phyloP scores from a whole-genome alignment of 768 basidiomycete genomes.

The Pleurotus citrinopileatus region DNA sequence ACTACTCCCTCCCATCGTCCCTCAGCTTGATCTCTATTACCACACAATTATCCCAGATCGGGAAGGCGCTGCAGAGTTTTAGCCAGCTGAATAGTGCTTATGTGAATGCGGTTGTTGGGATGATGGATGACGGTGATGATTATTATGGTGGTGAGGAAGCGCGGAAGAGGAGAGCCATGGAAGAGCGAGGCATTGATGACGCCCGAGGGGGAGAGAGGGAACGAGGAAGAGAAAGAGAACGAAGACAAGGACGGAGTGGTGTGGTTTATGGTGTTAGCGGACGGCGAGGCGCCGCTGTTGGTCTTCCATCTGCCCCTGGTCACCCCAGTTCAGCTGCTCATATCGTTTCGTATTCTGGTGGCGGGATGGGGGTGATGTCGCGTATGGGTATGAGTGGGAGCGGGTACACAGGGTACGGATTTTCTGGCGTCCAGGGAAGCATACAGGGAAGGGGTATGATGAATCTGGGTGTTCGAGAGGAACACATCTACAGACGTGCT shows the following conservation, averaged over 20 bases:
- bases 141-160: background rate
- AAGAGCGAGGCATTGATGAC: too few species aligned
- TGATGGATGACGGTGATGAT: background rate
- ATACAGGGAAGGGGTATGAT: background rate
- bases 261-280: background rate
- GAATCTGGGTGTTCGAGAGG: background rate
- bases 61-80: background rate
- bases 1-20: background rate
- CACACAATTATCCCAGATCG: background rate
- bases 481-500: background rate
- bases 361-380: background rate
- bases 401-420: background rate
- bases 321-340: too few species aligned
- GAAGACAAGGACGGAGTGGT: too few species aligned
- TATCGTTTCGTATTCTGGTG: background rate
- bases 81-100: constrained; percentile 2
- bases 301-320: background rate
- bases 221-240: too few species aligned
- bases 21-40: background rate
- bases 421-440: background rate
- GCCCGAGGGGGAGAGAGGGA: too few species aligned
- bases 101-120: background rate
- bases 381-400: background rate
- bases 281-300: background rate
- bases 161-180: too few species aligned